Conservation (phyloP, 2,329 filamentous ascomycete species). For the Fusarium sp. region DNA sequence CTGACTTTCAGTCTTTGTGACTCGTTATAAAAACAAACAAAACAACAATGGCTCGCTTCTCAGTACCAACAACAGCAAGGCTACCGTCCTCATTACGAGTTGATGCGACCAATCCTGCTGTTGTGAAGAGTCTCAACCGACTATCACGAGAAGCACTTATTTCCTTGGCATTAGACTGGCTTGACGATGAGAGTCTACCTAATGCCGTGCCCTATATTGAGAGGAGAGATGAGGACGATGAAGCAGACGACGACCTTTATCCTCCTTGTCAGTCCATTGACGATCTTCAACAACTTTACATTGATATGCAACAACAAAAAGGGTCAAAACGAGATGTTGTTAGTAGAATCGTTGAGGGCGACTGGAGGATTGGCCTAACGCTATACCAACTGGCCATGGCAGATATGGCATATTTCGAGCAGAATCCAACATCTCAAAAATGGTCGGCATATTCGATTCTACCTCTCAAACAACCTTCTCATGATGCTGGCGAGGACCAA, state of each 20-base stretch:
- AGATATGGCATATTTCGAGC: constrained; percentile 74
- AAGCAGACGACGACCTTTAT: constrained; percentile 74
- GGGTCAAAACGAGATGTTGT: constrained; percentile 72
- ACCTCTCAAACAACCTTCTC: constrained; percentile 57
- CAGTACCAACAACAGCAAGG: constrained; percentile 76
- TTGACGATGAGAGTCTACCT: constrained; percentile 73
- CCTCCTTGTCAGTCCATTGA: constrained; percentile 72
- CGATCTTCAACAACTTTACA: constrained; percentile 74
- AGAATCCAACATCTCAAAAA: constrained; percentile 71
- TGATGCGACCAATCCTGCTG: constrained; percentile 70
- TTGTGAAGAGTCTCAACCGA: constrained; percentile 74
- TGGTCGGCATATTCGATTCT: constrained; percentile 73
- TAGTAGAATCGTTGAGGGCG: constrained; percentile 73
- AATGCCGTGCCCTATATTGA: constrained; percentile 57
- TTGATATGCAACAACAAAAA: constrained; percentile 67
- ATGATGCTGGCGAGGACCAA: constrained; percentile 55
- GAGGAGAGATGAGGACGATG: constrained; percentile 58
- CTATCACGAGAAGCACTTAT: constrained; percentile 79
- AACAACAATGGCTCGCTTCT: constrained; percentile 64
- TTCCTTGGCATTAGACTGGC: constrained; percentile 80
- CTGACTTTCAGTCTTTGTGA: constrained; percentile 1
- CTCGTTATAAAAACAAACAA: constrained; percentile 22
- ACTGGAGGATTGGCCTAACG: constrained; percentile 73
- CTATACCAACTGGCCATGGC: constrained; percentile 76
- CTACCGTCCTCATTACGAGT: constrained; percentile 78